Base-by-base conservation (phyloP, 768 basidiomycete species). In the Mycena pura region DNA sequence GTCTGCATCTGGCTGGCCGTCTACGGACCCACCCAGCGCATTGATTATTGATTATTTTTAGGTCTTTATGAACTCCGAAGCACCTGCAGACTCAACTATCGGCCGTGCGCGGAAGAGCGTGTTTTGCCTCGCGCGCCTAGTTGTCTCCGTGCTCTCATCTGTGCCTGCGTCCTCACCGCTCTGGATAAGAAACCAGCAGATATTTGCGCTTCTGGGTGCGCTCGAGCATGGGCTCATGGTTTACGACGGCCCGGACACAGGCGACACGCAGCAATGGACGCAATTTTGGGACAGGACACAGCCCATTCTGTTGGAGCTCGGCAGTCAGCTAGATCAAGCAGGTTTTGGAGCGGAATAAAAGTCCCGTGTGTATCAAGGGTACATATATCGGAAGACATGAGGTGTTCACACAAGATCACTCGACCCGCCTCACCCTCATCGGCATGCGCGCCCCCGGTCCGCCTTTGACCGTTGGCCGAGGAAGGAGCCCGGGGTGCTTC, bases 381-480 rank as follows among this genome's bases (percentile, higher is more conserved):
- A 25, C n/a, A 49, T 6, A 7, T 45, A 36, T 7, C n/a, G 13
- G 6, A 27, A 39, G 41, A 31, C 27, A 29, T 11, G 24, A 9
- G 5, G 31, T n/a, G 6, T 3, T 11, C 43, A 24, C 25, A 22
- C 9, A 24, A 19, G n/a, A 25, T 50, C 21, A 60, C 17, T 60
- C 59, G 4, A 19, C 59, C 8, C 59, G 59, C 40, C 51, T 32
- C n/a, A 60, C 59, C 34, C 15, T 53, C 59, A 60, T 31, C 6
- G 59, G 59, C 14, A 60, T 51, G 15, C 32, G 53, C 1, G 28
- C 59, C 6, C 51, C 59, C 0, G 44, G 39, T 21, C 54, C 28
- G 15, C 69, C 69, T 6, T 39, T 60, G 17, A 69, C 57, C 56
- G 61, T 66, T 10, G 70, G 70, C 29, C 70, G 32, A 13, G 36